Conservation (phyloP, 2,329 filamentous ascomycete species). For the Sclerotinia sclerotiorum region DNA sequence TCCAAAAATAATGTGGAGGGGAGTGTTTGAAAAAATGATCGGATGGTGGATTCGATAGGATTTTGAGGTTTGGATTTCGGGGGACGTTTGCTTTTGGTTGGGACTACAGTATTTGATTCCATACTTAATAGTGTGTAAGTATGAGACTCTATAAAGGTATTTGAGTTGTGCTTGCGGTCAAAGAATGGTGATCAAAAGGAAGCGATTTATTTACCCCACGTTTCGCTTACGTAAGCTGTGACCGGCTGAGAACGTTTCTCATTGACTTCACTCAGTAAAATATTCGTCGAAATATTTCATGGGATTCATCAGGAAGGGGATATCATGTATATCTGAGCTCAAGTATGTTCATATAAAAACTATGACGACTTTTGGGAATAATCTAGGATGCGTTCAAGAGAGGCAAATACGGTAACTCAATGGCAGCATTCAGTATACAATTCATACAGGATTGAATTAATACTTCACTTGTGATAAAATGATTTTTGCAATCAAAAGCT, state of each 20-base stretch:
- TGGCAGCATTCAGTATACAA: too few species aligned
- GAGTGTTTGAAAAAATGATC: slow-evolving; percentile 41
- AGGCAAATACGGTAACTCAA: background rate
- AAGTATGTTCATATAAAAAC: too few species aligned
- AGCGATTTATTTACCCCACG: background rate
- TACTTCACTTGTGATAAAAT: background rate
- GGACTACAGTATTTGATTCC: background rate
- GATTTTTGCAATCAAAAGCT: background rate
- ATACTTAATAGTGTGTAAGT: background rate
- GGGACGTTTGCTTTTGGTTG: slow-evolving; percentile 21
- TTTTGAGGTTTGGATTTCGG: slow-evolving; percentile 42
- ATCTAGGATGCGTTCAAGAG: too few species aligned
- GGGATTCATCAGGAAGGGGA: background rate
- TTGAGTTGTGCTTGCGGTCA: background rate
- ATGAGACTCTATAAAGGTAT: background rate
- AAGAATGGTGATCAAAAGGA: background rate
- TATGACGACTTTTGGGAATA: background rate
- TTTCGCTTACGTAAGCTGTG: slow-evolving; percentile 5
- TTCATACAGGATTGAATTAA: background rate
- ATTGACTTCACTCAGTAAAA: background rate
- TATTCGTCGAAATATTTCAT: background rate
- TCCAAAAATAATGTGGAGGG: slow-evolving; percentile 28
- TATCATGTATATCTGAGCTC: background rate
- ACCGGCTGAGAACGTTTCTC: too few species aligned
- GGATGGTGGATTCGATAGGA: slow-evolving; percentile 43